Conservation (phyloP, 371 early-diverging fungal genomes). For the Capillidium heterosporum region DNA sequence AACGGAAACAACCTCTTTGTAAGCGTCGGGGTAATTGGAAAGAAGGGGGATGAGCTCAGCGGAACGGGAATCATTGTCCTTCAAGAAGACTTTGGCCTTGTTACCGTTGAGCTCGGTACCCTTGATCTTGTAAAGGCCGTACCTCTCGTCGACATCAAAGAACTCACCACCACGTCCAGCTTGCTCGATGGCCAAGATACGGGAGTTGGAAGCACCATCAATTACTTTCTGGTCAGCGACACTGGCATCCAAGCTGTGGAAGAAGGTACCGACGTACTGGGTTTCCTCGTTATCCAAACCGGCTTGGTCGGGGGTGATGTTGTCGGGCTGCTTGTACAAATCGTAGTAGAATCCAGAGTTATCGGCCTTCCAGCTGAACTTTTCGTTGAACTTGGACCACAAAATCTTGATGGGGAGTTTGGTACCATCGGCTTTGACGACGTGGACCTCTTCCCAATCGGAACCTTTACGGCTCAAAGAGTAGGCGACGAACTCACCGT, state of each 20-base stretch:
- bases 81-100: slow-evolving; percentile 22
- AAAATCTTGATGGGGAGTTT: slow-evolving; percentile 13
- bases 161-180: slow-evolving; percentile 29
- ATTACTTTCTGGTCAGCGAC: slow-evolving; percentile 27
- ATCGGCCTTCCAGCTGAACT: slow-evolving; percentile 32
- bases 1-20: too few relatives aligned
- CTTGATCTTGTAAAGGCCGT: slow-evolving; percentile 6
- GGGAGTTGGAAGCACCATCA: slow-evolving; percentile 19
- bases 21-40: too few relatives aligned
- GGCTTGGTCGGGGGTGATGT: background rate
- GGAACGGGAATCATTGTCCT: too few relatives aligned
- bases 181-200: slow-evolving; percentile 4
- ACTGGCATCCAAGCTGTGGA: background rate
- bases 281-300: background rate
- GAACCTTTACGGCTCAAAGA: slow-evolving; percentile 32
- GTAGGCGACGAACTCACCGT: slow-evolving; percentile 19
- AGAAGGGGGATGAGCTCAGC: too few relatives aligned
- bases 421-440: slow-evolving; percentile 8
- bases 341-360: slow-evolving; percentile 41
- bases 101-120: slow-evolving; percentile 22
- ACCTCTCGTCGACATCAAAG: background rate
- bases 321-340: background rate
- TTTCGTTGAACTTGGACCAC: slow-evolving; percentile 34
- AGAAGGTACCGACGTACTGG: too few relatives aligned
- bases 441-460: slow-evolving; percentile 40